Base-by-base conservation (phyloP, 176 grass and related monocot species). In the Aegilops sharonensis region DNA sequence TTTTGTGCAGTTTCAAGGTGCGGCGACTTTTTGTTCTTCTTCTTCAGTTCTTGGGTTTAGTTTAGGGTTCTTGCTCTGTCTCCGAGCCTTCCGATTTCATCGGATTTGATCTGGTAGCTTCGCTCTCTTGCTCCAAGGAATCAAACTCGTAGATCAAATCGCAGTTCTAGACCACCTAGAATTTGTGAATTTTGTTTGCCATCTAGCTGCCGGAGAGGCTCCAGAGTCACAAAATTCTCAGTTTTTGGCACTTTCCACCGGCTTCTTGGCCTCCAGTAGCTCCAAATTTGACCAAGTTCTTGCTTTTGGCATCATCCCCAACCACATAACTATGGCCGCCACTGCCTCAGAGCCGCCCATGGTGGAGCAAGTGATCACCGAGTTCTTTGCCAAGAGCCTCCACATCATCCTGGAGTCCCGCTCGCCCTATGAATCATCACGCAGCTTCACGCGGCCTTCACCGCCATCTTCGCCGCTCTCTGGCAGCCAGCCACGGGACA, bases 331-430 rank as follows among this genome's bases (percentile, higher is more conserved):
- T 21, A 83, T 90, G 60, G 52, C 89, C 7, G 5, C 78, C 3
- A 71, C 79, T 24, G 25, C 66, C 12, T 84, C 95, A 24, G 95
- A 95, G 60, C 81, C 95, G n/a, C 88, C 95, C 50, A 90, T 87
- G 60, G 87, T 91, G n/a, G 95, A 98, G 83, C 95, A 98, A 72
- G 93, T 98, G 57, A 98, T 98, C 74, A 98, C 95, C 0, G 95
- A 95, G 75, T 93, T 98, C 72, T 95, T 98, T 23, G 93, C 93
- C 54, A 98, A 98, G 85, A 95, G 91, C 78, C 93, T 98, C 24
- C 95, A 94, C 86, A 95, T 98, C 77, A 94, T 98, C 81, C 90
- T 98, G 39, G 89, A 98, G 90, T 98, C 91, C 1, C 89, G 95
- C 39, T 98, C 95, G 31, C 95, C 95, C 3, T 98, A 92, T 2